Evolutionary conservation across 139 green algal species (phyloP), one percentile per base, ranked within the genome.

Genomic region (Asterochloris sp.): DNA sequence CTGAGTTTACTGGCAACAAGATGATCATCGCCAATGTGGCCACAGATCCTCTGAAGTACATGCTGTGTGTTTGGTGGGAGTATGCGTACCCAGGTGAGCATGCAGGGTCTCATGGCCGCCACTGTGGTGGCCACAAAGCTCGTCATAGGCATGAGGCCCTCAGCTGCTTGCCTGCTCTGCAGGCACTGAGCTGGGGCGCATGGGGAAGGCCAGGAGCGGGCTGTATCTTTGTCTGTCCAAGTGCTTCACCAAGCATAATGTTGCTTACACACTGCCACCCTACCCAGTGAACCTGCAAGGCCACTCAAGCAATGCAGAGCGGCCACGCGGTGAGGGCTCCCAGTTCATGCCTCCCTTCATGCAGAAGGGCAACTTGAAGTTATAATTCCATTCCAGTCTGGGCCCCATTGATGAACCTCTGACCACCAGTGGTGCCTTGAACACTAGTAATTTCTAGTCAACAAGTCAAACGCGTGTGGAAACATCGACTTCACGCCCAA

Each of bases 261-360:
- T 81, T 11, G 9, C 38, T 24, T 87, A 87, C 75, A 84, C 79
- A 0, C 76, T 87, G 79, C 84, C 84, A 19, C 79, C 74, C 13
- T 87, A 87, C 24, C 38, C 61, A 84, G 60, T 24, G 60, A 1
- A 60, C 62, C 69, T 60, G 69, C 64, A 81, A 81, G 68, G 29
- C 67, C 47, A 38, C 47, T 19, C 38, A 38, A 21, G 21, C 27
- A 28, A 16, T 28, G 19, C 24, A 78, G 75, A 61, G 64, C 17
- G 27, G 54, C 27, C 64, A 63, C 29, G 24, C 27, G 83, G 83
- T 13, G 83, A 87, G 64, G 83, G 83, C 12, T 38, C 76, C 19
- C 38, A 67, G 10, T 87, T 82, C 66, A 81, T 87, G 83, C 83
- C 83, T 10, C 38, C 83, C 19, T 87, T 87, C 68, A 73, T 83